A percentile compares a stretch with the other conserved stretches of the same genome.
Conservation (phyloP, 768 basidiomycete species). For the Leccinellum albellum region DNA sequence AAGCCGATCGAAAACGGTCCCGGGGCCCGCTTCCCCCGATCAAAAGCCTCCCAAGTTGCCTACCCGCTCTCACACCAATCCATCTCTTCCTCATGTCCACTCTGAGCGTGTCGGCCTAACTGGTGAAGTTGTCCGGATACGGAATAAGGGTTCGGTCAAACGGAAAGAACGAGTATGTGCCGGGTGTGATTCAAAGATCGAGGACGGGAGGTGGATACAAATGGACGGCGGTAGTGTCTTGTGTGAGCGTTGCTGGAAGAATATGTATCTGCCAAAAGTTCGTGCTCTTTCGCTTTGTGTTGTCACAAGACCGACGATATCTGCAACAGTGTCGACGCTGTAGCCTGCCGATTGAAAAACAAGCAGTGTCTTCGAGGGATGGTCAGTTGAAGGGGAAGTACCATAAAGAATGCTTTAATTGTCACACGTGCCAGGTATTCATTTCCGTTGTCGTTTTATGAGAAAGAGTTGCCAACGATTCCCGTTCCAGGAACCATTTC, state of each 20-base stretch:
- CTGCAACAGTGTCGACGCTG: constrained; percentile 77
- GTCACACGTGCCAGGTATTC: constrained; percentile 70
- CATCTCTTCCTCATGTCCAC: constrained; percentile 36
- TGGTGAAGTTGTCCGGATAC: constrained; percentile 28
- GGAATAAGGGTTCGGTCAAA: constrained; percentile 33
- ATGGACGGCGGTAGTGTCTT: constrained; percentile 73
- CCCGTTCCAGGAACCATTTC: constrained; percentile 70
- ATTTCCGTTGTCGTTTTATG: constrained; percentile 15
- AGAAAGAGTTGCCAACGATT: constrained; percentile 1
- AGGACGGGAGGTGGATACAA: constrained; percentile 79
- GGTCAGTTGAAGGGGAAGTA: constrained; percentile 96
- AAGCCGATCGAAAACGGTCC: constrained; percentile 51
- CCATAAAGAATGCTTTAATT: constrained; percentile 89
- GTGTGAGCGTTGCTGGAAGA: constrained; percentile 93
- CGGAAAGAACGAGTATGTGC: constrained; percentile 50
- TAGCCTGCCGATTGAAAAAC: constrained; percentile 81
- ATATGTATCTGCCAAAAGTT: constrained; percentile 92
- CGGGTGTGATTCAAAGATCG: constrained; percentile 65
- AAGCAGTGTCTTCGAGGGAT: constrained; percentile 86
- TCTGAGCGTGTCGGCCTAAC: constrained; percentile 22
- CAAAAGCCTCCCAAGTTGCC: constrained; percentile 51
- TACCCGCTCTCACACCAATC: constrained; percentile 50
- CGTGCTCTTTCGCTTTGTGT: constrained; percentile 14
- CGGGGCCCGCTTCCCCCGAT: constrained; percentile 42
- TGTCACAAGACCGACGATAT: neutral